Evolutionary conservation across 495 filamentous ascomycete species (phyloP).

Genomic region (Hypomontagnella submonticulosa): DNA sequence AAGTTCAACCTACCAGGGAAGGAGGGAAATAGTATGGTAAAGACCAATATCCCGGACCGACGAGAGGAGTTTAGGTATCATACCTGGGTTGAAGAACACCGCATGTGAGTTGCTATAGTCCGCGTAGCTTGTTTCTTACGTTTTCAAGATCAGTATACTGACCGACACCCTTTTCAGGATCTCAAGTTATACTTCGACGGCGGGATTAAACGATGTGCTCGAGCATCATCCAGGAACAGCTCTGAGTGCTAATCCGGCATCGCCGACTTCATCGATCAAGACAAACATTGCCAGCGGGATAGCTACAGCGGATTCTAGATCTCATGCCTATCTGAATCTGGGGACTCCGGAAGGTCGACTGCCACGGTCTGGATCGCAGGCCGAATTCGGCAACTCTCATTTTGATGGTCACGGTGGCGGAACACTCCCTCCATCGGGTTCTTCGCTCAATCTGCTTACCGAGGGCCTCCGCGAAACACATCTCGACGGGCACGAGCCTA

Average conservation of each 20-base stretch:
- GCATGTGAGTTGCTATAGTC: constrained; percentile 70
- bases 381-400: constrained; percentile 39
- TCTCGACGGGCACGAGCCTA: constrained; percentile 68
- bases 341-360: constrained; percentile 28
- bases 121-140: neutral
- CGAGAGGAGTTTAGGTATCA: constrained; percentile 88
- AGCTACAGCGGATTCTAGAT: constrained; percentile 34
- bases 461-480: constrained; percentile 50
- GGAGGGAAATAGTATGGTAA: constrained; percentile 86
- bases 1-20: constrained; percentile 79
- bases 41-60: constrained; percentile 95
- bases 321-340: constrained; percentile 29
- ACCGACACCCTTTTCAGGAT: constrained; percentile 49
- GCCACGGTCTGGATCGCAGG: constrained; percentile 36
- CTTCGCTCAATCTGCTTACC: constrained; percentile 15
- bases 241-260: constrained; percentile 31
- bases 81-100: constrained; percentile 81
- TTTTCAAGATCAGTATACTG: constrained; percentile 7
- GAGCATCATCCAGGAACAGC: constrained; percentile 33
- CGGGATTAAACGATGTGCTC: constrained; percentile 26
- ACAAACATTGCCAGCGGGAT: constrained; percentile 36
- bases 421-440: constrained; percentile 4
- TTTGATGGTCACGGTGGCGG: constrained; percentile 27
- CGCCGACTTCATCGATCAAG: constrained; percentile 47
- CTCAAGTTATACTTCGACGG: constrained; percentile 57